These are phyloP conservation scores for Pyrus pyrifolia DNA, from an alignment of 306 rosid genomes.

Conservation along the genomic window DNA sequence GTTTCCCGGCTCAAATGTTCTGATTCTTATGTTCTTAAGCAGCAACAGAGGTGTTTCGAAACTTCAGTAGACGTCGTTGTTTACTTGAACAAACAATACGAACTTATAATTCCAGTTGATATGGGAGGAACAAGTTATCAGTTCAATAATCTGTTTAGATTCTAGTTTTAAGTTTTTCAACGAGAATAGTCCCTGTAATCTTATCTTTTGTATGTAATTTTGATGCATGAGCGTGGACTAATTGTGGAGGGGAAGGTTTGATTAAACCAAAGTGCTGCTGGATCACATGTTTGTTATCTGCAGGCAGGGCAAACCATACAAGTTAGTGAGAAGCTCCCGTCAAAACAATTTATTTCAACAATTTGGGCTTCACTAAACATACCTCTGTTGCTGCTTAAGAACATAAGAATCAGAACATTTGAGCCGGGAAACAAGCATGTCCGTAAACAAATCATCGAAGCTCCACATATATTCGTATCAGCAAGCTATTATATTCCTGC, in stretches of 20 bases:
- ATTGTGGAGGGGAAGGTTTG: too few relatives aligned
- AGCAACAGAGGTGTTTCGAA: not conserved
- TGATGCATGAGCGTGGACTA: not conserved
- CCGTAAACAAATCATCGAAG: not conserved
- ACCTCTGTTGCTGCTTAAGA: not conserved
- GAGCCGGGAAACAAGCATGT: not conserved
- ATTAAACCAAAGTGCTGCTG: not conserved
- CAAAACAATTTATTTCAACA: conserved; percentile 64
- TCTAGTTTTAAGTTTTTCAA: not conserved
- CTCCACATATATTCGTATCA: not conserved
- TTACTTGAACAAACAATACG: not conserved
- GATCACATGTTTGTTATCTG: conserved; percentile 17
- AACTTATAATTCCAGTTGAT: not conserved
- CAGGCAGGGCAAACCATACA: conserved; percentile 79
- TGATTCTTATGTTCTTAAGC: too few relatives aligned
- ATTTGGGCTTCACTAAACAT: conserved; percentile 69
- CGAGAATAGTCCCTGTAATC: too few relatives aligned
- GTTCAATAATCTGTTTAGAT: not conserved
- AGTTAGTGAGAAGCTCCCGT: conserved; percentile 67
- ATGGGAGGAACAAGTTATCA: not conserved
- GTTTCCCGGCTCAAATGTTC: not conserved
- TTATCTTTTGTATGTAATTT: too few relatives aligned
- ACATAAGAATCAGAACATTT: not conserved
- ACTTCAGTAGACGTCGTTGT: not conserved
- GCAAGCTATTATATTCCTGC: not conserved